phyloP scores from a whole-genome alignment of 2,329 filamentous ascomycete genomes.

The Ampelomyces quisqualis region DNA sequence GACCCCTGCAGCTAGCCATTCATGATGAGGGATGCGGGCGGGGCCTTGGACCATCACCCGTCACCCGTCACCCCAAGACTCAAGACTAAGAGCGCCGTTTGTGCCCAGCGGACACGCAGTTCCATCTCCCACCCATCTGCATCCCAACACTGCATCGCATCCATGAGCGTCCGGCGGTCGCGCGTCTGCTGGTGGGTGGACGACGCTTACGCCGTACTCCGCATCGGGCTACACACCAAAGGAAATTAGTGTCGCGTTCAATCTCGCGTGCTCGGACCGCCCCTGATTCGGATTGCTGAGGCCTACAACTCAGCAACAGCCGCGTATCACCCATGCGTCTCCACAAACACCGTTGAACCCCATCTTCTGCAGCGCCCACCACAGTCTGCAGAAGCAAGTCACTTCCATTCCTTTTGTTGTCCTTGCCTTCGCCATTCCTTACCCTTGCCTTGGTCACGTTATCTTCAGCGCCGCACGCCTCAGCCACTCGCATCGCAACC shows the following conservation, averaged over 20 bases:
- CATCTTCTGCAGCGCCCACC: constrained; percentile 3
- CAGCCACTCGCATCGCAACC: constrained; percentile 12
- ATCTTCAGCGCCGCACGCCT: constrained; percentile 9
- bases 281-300: too few relatives aligned
- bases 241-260: constrained; percentile 33
- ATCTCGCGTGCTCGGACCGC: constrained; percentile 23
- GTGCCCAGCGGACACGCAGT: neutral
- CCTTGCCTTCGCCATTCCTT: too few relatives aligned
- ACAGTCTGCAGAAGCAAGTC: constrained; percentile 3
- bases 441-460: constrained; percentile 4
- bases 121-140: neutral
- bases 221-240: too few relatives aligned
- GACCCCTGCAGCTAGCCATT: constrained; percentile 5
- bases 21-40: constrained; percentile 5
- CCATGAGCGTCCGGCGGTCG: neutral
- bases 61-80: neutral
- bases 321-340: constrained; percentile 21
- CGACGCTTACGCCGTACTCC: constrained; percentile 12
- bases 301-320: constrained; percentile 31
- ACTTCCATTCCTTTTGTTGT: constrained; percentile 1
- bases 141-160: neutral
- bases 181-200: constrained; percentile 10
- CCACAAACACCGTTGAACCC: constrained; percentile 4
- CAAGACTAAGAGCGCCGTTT: neutral
- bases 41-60: neutral